Conservation (phyloP, 768 basidiomycete genomes). For the Suillus bovinus region DNA sequence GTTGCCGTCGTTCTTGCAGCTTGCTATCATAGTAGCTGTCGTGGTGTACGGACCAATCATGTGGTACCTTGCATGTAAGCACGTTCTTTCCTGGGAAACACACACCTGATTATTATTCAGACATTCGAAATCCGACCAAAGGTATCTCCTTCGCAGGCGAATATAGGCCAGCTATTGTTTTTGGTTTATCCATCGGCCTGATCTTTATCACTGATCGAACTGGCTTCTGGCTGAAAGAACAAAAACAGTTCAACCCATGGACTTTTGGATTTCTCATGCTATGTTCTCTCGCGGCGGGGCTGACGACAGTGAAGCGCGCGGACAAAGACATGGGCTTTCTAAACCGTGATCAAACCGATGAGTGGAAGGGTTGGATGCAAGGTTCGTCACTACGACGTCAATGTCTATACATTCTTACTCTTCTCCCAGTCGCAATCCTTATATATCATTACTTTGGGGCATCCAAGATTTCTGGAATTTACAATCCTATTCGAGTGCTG, state of each 20-base stretch:
- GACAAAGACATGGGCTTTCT: constrained; percentile 88
- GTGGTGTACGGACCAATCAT: constrained; percentile 53
- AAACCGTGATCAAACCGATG: constrained; percentile 91
- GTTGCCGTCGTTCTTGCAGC: constrained; percentile 55
- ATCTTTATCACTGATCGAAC: constrained; percentile 86
- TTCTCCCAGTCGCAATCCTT: constrained; percentile 71
- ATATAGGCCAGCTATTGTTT: constrained; percentile 49
- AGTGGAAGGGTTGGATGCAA: constrained; percentile 99
- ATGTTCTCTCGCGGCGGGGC: constrained; percentile 53
- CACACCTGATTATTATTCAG: constrained; percentile 18
- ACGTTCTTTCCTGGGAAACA: constrained; percentile 13
- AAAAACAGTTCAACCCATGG: constrained; percentile 77
- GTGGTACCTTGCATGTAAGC: constrained; percentile 38
- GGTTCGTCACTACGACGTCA: constrained; percentile 44
- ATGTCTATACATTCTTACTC: constrained; percentile 6
- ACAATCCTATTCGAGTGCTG: constrained; percentile 86
- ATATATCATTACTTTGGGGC: constrained; percentile 91
- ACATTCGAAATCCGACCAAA: constrained; percentile 13
- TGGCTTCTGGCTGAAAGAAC: constrained; percentile 84
- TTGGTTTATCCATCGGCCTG: constrained; percentile 66
- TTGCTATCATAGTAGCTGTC: constrained; percentile 48
- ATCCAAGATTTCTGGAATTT: constrained; percentile 91
- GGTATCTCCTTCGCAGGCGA: constrained; percentile 18
- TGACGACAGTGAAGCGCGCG: constrained; percentile 63
- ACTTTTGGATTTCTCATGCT: constrained; percentile 63